Base-by-base conservation (phyloP, 23 red algal genomes). In the Gracilaria gracilis region DNA sequence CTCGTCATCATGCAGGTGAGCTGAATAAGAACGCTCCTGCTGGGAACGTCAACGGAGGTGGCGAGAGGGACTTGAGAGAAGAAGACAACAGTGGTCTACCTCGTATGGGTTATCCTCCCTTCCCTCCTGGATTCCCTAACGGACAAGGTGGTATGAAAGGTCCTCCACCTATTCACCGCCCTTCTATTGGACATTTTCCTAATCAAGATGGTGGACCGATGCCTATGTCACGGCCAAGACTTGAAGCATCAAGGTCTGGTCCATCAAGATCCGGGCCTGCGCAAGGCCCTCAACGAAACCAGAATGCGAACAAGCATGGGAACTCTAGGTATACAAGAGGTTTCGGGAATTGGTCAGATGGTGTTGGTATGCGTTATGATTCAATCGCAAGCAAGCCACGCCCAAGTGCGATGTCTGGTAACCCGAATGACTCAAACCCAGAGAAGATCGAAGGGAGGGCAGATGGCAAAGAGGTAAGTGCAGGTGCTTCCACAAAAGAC, bases 1-100 rank as follows among this genome's bases (percentile, higher is more conserved):
- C 72, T 77, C 72, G 21, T 77, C 72, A 77, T 31, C 72, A 77
- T 77, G 72, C 9, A 51, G 72, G 72, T 25, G 72, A 77, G 9
- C 38, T 49, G 20, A 51, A n/a, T 50, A 77, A 51, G 42, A 50
- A 37, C 27, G n/a, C 39, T 25, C 40, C 21, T 29, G 34, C 3
- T 48, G 72, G 72, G 20, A 77, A 50, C 23, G 9, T 20, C 0
- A 25, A 49, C 9, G 27, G 21, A 51, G 42, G 72, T 49, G 72
- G 50, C 31, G 40, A n/a, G 23, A n/a, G 72, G 39, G 42, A 51
- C 50, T 50, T 51, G 27, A 25, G 24, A 19, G 72, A 77, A 5
- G 27, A 31, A 9, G 20, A 13, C 17, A 77, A 50, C 72, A 77
- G 31, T 35, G 40, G 27, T 51, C 39, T 20, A 25, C 21, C 40